Conservation (phyloP, 129 eudicot genomes). For the Ambrosia trifida region DNA sequence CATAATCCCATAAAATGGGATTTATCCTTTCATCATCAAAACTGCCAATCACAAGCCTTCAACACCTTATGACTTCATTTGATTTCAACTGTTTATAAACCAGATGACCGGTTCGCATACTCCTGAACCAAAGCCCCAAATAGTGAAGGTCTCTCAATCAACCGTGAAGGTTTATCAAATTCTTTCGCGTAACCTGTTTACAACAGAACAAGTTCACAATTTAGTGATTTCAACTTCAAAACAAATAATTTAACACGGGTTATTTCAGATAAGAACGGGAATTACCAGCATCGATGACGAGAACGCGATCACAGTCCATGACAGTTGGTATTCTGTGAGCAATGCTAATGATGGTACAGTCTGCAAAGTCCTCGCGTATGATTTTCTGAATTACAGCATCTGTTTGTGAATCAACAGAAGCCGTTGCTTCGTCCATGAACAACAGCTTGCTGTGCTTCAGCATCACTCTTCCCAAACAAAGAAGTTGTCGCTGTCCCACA, state of each 20-base stretch:
- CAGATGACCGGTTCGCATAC: conserved; percentile 40
- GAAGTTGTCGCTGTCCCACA: conserved; percentile 74
- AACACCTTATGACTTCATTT: not conserved
- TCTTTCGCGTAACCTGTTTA: conserved; percentile 45
- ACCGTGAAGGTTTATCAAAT: conserved; percentile 39
- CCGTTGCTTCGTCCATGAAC: conserved; percentile 86
- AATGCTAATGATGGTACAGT: conserved; percentile 60
- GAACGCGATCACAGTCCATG: conserved; percentile 57
- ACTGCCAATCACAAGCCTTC: not conserved
- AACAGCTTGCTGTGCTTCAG: conserved; percentile 53
- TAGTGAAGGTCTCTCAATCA: conserved; percentile 44
- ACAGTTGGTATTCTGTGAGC: conserved; percentile 74
- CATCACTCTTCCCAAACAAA: conserved; percentile 69
- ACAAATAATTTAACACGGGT: not conserved
- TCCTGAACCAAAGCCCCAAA: conserved; percentile 49
- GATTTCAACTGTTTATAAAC: conserved; percentile 24
- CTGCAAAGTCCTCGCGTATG: conserved; percentile 53
- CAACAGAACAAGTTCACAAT: conserved; percentile 3
- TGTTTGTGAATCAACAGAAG: conserved; percentile 75
- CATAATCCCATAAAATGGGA: conserved; percentile 6
- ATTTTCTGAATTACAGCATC: conserved; percentile 61
- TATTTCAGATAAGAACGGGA: not conserved
- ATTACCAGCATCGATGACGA: conserved; percentile 58
- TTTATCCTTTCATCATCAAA: conserved; percentile 7
- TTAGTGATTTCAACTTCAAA: not conserved